Percentiles rank a stretch among this genome's conserved stretches.
phyloP scores from a whole-genome alignment of 441 rosid genomes.

The Arabidopsis hybrid region DNA sequence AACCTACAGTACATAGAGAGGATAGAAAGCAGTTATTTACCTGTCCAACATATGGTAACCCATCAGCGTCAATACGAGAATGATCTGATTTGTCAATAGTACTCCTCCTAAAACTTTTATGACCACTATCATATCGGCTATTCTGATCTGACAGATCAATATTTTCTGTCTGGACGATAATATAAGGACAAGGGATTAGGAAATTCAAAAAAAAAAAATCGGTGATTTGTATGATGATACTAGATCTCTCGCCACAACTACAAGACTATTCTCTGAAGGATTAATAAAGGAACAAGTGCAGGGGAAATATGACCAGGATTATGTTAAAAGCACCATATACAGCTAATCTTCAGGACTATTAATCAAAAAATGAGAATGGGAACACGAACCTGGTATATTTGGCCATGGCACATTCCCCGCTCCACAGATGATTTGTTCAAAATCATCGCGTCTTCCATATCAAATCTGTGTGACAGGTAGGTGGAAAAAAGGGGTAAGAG shows the following conservation, averaged over 20 bases:
- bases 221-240: slow-evolving; percentile 15
- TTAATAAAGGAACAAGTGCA: slow-evolving; percentile 10
- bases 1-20: slow-evolving; percentile 17
- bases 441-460: slow-evolving; percentile 99
- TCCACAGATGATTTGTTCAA: slow-evolving; percentile 95
- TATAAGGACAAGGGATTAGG: slow-evolving; percentile 17
- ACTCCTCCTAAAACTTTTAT: slow-evolving; percentile 65
- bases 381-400: slow-evolving; percentile 84
- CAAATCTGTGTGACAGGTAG: slow-evolving; percentile 60
- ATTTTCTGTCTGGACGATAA: slow-evolving; percentile 77
- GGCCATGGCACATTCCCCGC: slow-evolving; percentile 97
- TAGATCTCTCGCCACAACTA: slow-evolving; percentile 9
- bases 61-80: slow-evolving; percentile 81
- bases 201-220: neutral
- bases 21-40: slow-evolving; percentile 45
- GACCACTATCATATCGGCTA: slow-evolving; percentile 56
- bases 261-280: slow-evolving; percentile 4
- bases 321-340: slow-evolving; percentile 4
- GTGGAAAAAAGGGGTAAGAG: slow-evolving; percentile 30
- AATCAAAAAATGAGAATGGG: slow-evolving; percentile 12
- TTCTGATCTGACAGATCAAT: slow-evolving; percentile 73
- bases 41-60: slow-evolving; percentile 97
- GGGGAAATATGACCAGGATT: slow-evolving; percentile 7
- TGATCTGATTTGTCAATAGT: slow-evolving; percentile 56
- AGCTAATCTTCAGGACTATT: slow-evolving; percentile 10